Conservation (phyloP, 331 rosid species). For the Saraca asoca region DNA sequence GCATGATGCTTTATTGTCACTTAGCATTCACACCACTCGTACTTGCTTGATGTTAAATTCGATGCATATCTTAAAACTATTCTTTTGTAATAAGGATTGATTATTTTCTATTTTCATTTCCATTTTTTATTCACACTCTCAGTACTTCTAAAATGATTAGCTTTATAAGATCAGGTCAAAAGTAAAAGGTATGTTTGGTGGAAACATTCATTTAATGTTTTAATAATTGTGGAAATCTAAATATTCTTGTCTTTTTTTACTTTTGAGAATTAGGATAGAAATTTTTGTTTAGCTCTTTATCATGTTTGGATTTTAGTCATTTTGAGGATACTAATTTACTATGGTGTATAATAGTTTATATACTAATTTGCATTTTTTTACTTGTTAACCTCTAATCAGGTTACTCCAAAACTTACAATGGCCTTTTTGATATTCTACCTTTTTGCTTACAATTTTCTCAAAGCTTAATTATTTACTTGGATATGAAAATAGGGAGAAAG, state of each 20-base stretch:
- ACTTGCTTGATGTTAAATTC: conserved; percentile 98
- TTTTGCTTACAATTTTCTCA: no score
- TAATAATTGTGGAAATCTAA: neutral
- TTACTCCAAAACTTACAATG: no score
- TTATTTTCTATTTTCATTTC: conserved; percentile 20
- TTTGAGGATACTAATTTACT: no score
- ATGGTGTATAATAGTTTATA: no score
- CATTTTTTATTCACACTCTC: neutral
- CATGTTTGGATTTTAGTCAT: conserved; percentile 21
- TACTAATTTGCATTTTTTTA: no score
- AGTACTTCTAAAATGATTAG: neutral
- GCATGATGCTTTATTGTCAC: conserved; percentile 97
- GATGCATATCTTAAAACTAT: conserved; percentile 56
- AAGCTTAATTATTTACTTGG: no score
- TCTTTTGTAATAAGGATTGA: conserved; percentile 16
- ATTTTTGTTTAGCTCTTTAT: conserved; percentile 11
- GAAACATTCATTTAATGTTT: conserved; percentile 19
- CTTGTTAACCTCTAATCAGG: no score
- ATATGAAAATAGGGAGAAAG: no score
- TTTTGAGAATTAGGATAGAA: conserved; percentile 10
- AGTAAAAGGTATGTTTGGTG: conserved; percentile 22
- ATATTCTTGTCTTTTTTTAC: conserved; percentile 7
- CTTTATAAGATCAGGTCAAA: conserved; percentile 7
- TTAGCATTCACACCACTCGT: conserved; percentile 97
- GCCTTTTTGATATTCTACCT: no score